Percentiles rank a stretch among this genome's conserved stretches.
These are phyloP conservation scores for Domatiomyces globalis DNA, from an alignment of 2,329 filamentous ascomycete species.

Conservation along the genomic window DNA sequence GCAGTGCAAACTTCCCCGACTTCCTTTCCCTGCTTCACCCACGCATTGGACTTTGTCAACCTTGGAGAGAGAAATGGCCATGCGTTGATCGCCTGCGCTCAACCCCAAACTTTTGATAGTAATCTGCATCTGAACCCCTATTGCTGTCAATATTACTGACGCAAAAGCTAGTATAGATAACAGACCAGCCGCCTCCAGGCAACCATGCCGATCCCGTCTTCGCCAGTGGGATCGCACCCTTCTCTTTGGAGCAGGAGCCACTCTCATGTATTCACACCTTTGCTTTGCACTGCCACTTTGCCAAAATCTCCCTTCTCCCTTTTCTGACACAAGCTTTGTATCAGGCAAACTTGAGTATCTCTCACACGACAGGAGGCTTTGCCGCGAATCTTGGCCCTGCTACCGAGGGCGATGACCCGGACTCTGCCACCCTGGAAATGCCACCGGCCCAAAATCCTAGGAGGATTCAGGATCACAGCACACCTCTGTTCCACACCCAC, in stretches of 20 bases:
- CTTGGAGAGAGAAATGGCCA: background rate
- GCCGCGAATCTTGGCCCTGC: background rate
- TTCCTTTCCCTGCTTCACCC: background rate
- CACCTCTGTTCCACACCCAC: background rate
- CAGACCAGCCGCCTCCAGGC: no score
- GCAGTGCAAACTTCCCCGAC: background rate
- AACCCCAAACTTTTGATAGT: background rate
- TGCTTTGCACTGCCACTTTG: background rate
- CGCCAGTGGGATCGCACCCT: no score
- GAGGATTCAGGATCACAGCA: background rate
- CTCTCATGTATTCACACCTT: background rate
- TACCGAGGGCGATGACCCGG: background rate
- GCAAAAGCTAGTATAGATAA: background rate
- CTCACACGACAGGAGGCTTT: background rate
- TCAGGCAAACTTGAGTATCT: background rate
- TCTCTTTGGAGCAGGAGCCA: background rate
- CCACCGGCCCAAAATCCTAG: background rate
- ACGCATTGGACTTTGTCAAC: background rate
- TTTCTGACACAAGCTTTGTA: background rate
- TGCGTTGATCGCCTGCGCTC: no score
- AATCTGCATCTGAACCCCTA: background rate
- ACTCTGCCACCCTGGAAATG: background rate
- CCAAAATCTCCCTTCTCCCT: background rate
- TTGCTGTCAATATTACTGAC: background rate
- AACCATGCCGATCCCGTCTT: background rate